A percentile compares a stretch with the other conserved stretches of the same genome.
These are phyloP conservation scores for Hordeum marinum DNA, from an alignment of 176 grass and related monocot species.

Conservation along the genomic window DNA sequence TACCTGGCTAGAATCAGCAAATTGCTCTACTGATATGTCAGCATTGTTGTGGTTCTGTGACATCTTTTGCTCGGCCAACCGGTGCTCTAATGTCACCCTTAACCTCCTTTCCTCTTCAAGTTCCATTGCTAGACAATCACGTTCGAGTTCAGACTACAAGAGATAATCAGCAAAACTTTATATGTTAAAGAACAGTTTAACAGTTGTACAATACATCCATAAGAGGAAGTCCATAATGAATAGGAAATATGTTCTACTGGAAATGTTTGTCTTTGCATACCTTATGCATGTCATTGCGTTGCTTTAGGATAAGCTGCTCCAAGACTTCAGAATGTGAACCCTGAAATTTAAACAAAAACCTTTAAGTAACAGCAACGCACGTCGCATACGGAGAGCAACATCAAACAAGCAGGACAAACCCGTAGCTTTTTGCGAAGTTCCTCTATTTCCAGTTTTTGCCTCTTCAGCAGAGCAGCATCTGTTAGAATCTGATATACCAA, in stretches of 20 bases:
- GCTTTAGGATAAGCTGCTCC: conserved; percentile 87
- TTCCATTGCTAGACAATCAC: conserved; percentile 77
- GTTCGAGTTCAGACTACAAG: conserved; percentile 82
- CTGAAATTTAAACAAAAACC: conserved; percentile 47
- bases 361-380: conserved; percentile 18
- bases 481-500: conserved; percentile 61
- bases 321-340: conserved; percentile 92
- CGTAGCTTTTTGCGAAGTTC: conserved; percentile 78
- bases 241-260: neutral
- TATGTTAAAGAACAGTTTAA: neutral
- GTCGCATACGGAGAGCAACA: neutral
- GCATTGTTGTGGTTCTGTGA: conserved; percentile 34
- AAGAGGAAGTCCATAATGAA: neutral
- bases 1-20: conserved; percentile 56
- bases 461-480: conserved; percentile 88
- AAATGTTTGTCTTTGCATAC: conserved; percentile 23
- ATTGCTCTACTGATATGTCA: conserved; percentile 30
- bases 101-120: conserved; percentile 89
- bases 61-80: conserved; percentile 56
- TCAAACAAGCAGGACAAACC: conserved; percentile 47
- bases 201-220: neutral
- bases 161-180: neutral
- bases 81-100: conserved; percentile 42
- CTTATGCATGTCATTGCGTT: conserved; percentile 97
- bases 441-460: conserved; percentile 93